Evolutionary conservation across 2,329 filamentous ascomycete genomes (phyloP).

Genomic region (Lachnellula cervina): DNA sequence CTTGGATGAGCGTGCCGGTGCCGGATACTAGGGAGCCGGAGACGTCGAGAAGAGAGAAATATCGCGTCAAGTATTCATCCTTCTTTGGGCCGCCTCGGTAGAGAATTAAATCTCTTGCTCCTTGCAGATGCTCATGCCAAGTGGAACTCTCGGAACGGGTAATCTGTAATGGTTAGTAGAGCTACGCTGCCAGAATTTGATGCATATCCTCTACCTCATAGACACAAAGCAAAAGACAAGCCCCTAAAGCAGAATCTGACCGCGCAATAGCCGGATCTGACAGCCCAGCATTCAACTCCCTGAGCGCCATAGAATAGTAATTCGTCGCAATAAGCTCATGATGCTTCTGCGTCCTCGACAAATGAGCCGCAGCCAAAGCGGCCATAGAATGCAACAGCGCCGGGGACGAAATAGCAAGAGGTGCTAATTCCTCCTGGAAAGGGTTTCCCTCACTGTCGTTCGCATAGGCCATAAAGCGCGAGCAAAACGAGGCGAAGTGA

Average conservation of each 20-base stretch:
- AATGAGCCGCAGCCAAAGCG: slow-evolving; percentile 29
- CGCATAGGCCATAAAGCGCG: slow-evolving; percentile 27
- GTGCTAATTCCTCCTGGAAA: slow-evolving; percentile 27
- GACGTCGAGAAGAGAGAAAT: slow-evolving; percentile 29
- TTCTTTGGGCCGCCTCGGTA: slow-evolving; percentile 26
- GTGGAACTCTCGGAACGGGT: slow-evolving; percentile 25
- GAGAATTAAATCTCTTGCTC: slow-evolving; percentile 28
- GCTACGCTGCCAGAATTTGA: background rate
- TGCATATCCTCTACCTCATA: slow-evolving; percentile 24
- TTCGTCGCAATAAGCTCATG: slow-evolving; percentile 24
- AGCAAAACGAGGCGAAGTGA: slow-evolving; percentile 30
- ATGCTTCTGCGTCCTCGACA: slow-evolving; percentile 23
- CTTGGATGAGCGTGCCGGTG: slow-evolving; percentile 25
- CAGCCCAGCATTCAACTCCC: slow-evolving; percentile 22
- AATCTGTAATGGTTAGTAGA: slow-evolving; percentile 20
- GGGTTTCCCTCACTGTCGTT: slow-evolving; percentile 30
- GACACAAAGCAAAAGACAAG: slow-evolving; percentile 29
- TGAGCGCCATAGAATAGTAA: slow-evolving; percentile 26
- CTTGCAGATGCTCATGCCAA: slow-evolving; percentile 29
- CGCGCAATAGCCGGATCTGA: slow-evolving; percentile 24
- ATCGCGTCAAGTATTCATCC: slow-evolving; percentile 26
- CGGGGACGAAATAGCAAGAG: slow-evolving; percentile 23
- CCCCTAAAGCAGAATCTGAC: slow-evolving; percentile 26
- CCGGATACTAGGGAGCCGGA: slow-evolving; percentile 27
- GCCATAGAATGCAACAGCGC: slow-evolving; percentile 29